Base-by-base conservation (phyloP, 106 monocot species). In the Dioscorea dumetorum region DNA sequence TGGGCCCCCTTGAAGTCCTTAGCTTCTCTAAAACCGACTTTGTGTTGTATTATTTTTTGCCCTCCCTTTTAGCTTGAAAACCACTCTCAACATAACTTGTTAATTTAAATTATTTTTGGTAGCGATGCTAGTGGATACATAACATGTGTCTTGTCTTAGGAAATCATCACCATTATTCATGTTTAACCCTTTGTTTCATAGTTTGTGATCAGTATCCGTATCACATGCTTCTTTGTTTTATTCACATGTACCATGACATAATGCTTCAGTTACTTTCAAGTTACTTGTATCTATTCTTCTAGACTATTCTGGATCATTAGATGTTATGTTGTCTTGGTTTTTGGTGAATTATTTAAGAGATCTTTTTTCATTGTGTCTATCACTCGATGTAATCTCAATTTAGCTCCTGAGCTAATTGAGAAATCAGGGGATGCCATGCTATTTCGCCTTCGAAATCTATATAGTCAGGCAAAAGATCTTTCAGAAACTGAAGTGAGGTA, bases 401-500 rank as follows among this genome's bases (percentile, higher is more conserved):
- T 72, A 90, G 90, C 73, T 81, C 83, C 83, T 23, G 90, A 90
- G 60, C 50, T 85, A 22, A 22, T 74, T 64, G 90, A 90, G 54
- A 90, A 90, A 74, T 70, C 79, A 63, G 71, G 72, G 4, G 90
- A 90, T 57, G 31, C 19, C 51, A 73, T 76, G 12, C 51, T 90
- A 33, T 14, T 23, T 58, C 84, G 65, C 58, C 89, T 99, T 24
- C 81, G 89, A 24, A 3, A 50, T 24, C 75, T 99, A 60, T 99
- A 92, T 72, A 50, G 16, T 58, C 69, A 59, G 64, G 97, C 89
- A 19, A 99, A 92, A 83, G 87, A 90, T 3, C 87, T 99, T 34
- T 80, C 89, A 54, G 92, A 92, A 60, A 87, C 48, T 83, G 97
- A 99, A 99, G 76, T 77, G 54, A 90, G 80, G 97, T 92, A 89